phyloP scores from a whole-genome alignment of 1,284 basidiomycete genomes.

The Microbotryum lychnidis-dioicae region DNA sequence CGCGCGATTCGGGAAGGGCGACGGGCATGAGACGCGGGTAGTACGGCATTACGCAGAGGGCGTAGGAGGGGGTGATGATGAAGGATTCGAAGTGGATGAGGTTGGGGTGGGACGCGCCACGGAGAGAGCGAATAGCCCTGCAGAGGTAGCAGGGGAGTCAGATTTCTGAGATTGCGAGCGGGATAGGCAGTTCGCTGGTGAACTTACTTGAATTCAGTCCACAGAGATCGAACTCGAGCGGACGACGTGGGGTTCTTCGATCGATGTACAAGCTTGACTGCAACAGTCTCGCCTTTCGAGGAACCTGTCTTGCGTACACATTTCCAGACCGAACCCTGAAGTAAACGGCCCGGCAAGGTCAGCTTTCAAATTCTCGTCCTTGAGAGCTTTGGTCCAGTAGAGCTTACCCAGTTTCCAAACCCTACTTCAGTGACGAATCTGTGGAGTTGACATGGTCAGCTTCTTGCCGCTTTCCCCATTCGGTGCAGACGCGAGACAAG shows the following conservation, averaged over 20 bases:
- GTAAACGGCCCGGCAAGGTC: constrained; percentile 37
- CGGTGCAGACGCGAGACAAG: background rate
- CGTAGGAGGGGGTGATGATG: constrained; percentile 81
- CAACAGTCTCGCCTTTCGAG: constrained; percentile 50
- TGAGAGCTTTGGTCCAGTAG: constrained; percentile 63
- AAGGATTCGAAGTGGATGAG: constrained; percentile 87
- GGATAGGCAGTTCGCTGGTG: background rate
- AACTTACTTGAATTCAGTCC: constrained; percentile 34
- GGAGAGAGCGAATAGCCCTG: constrained; percentile 76
- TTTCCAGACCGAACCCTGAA: constrained; percentile 31
- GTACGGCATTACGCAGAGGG: constrained; percentile 62
- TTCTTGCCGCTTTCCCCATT: no score
- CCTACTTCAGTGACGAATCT: constrained; percentile 53
- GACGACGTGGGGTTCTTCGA: constrained; percentile 69
- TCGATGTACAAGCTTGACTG: constrained; percentile 77
- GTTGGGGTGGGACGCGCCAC: constrained; percentile 72
- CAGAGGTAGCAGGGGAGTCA: constrained; percentile 34
- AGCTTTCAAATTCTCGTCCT: constrained; percentile 40
- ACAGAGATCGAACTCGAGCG: constrained; percentile 66
- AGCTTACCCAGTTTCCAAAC: constrained; percentile 78
- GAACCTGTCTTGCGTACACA: constrained; percentile 13
- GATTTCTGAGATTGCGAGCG: constrained; percentile 17
- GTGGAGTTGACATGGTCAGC: background rate
- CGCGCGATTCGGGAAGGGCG: constrained; percentile 64
- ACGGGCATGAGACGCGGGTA: constrained; percentile 64